A percentile compares a stretch with the other conserved stretches of the same genome.
These are phyloP conservation scores for Coemansia biformis DNA, from an alignment of 192 early-diverging fungal species.

Conservation along the genomic window DNA sequence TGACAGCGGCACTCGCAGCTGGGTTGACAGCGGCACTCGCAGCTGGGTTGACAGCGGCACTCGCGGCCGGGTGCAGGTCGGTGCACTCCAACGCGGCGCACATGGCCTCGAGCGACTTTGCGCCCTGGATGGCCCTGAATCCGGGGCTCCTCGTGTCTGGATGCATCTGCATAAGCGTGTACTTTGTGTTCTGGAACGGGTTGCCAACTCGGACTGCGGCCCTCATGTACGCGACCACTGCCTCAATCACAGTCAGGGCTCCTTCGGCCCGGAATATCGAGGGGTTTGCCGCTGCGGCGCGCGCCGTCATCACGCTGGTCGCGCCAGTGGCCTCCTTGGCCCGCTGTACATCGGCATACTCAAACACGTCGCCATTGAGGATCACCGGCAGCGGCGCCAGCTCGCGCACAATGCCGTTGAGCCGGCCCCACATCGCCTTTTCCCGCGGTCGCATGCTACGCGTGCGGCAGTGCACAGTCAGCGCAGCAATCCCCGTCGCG, in stretches of 20 bases:
- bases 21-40: too few species aligned
- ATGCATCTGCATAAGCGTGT: conserved; percentile 83
- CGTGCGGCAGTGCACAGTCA: conserved; percentile 87
- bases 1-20: too few species aligned
- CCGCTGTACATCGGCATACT: conserved; percentile 56
- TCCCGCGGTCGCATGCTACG: conserved; percentile 70
- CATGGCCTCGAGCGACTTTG: conserved; percentile 54
- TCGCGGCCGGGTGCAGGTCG: too few species aligned
- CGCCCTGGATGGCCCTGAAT: conserved; percentile 43
- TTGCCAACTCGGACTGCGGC: conserved; percentile 66
- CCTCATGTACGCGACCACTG: conserved; percentile 63
- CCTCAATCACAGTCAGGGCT: conserved; percentile 50
- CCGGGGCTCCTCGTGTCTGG: conserved; percentile 53
- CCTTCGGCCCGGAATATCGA: conserved; percentile 78
- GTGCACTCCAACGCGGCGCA: conserved; percentile 55
- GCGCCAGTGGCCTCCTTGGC: conserved; percentile 58
- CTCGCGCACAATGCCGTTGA: conserved; percentile 65
- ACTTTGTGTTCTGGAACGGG: conserved; percentile 83
- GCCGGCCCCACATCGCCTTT: conserved; percentile 78
- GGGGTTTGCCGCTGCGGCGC: conserved; percentile 79
- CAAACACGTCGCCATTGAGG: conserved; percentile 87
- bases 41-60: too few species aligned
- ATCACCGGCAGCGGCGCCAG: conserved; percentile 75
- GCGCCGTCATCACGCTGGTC: conserved; percentile 83
- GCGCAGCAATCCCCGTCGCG: conserved; percentile 75